A percentile compares a stretch with the other conserved stretches of the same genome.
These are phyloP conservation scores for Lathyrus aphaca DNA, from an alignment of 306 rosid genomes.

Conservation along the genomic window DNA sequence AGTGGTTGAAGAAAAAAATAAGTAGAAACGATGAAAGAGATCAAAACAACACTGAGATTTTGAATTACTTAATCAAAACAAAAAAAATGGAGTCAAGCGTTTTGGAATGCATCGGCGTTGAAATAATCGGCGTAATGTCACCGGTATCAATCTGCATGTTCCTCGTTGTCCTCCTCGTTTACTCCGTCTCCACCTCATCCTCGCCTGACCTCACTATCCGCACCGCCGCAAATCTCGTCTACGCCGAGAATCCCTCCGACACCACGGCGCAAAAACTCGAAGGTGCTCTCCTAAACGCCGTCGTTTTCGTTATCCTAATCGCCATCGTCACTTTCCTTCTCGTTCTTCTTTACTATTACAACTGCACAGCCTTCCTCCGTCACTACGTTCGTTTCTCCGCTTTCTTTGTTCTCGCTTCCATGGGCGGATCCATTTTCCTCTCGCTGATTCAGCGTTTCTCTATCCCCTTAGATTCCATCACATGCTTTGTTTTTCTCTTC, in stretches of 20 bases:
- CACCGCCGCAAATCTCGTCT: slow-evolving; percentile 91
- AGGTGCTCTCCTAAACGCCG: slow-evolving; percentile 86
- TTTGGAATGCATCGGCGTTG: slow-evolving; percentile 76
- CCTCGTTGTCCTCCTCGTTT: slow-evolving; percentile 80
- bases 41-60: not conserved
- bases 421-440: slow-evolving; percentile 90
- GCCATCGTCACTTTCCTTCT: slow-evolving; percentile 79
- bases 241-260: slow-evolving; percentile 79
- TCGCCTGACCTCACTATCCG: slow-evolving; percentile 48
- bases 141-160: slow-evolving; percentile 97
- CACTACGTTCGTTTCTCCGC: slow-evolving; percentile 91
- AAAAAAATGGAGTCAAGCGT: slow-evolving; percentile 75
- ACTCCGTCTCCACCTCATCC: slow-evolving; percentile 68
- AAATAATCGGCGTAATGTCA: slow-evolving; percentile 89
- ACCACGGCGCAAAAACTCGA: slow-evolving; percentile 76
- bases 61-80: not conserved
- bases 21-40: not conserved
- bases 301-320: slow-evolving; percentile 76
- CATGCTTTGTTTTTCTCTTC: slow-evolving; percentile 69
- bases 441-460: slow-evolving; percentile 70
- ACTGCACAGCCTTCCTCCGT: slow-evolving; percentile 80
- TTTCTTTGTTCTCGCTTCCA: slow-evolving; percentile 75
- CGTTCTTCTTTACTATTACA: slow-evolving; percentile 81
- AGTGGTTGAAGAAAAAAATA: not conserved
- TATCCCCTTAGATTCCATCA: slow-evolving; percentile 71